phyloP scores from a whole-genome alignment of 805 yeast genomes.

The Kluyveromyces siamensis region DNA sequence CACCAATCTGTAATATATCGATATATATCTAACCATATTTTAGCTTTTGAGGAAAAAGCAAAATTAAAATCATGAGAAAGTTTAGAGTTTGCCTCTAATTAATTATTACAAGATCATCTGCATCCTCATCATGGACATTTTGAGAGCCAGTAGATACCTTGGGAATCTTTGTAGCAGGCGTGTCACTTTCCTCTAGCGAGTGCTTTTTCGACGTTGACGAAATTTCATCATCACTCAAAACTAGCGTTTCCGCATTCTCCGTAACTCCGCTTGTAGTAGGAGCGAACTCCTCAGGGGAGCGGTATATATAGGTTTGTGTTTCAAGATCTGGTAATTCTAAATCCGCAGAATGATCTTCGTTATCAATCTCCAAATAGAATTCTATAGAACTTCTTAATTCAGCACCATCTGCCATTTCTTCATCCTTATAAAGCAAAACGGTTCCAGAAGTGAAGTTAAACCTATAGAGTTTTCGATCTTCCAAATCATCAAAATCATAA shows the following conservation, averaged over 20 bases:
- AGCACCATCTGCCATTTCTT: constrained; percentile 43
- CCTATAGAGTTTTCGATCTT: constrained; percentile 36
- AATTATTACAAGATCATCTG: constrained; percentile 10
- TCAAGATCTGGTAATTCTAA: constrained; percentile 28
- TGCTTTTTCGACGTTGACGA: constrained; percentile 8
- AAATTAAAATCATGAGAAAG: background rate
- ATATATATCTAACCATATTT: background rate
- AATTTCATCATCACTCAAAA: background rate
- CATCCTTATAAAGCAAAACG: constrained; percentile 67
- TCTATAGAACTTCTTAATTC: constrained; percentile 46
- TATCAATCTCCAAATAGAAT: constrained; percentile 37
- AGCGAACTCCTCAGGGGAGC: constrained; percentile 16
- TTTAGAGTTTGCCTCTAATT: constrained; percentile 1
- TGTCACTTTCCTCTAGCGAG: constrained; percentile 15
- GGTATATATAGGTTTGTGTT: constrained; percentile 1
- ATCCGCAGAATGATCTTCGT: constrained; percentile 6
- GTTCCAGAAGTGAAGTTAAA: constrained; percentile 55
- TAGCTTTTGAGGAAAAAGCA: background rate
- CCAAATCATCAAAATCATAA: constrained; percentile 78
- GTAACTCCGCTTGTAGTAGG: background rate
- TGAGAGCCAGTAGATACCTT: background rate
- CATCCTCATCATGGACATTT: constrained; percentile 10
- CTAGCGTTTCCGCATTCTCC: background rate
- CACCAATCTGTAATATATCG: too few species aligned
- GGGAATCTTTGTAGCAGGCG: background rate